Percentiles rank a stretch among this genome's conserved stretches.
Evolutionary conservation across 495 filamentous ascomycete species (phyloP).

Genomic region (Hamigera avellanea): DNA sequence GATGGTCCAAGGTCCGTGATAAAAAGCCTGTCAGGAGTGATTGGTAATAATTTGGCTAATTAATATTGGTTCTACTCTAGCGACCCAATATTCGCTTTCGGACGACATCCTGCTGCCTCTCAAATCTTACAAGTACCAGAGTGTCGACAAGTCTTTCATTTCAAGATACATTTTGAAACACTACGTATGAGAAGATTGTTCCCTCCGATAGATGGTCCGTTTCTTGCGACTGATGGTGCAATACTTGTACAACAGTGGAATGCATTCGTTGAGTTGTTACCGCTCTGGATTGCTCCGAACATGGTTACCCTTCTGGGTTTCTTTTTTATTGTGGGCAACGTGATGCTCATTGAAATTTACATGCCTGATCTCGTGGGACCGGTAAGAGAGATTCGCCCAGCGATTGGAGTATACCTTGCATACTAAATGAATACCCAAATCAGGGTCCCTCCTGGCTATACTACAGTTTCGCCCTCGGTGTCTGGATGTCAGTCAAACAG

Average conservation of each 20-base stretch:
- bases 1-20: slow-evolving; percentile 31
- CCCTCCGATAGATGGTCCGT: background rate
- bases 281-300: slow-evolving; percentile 93
- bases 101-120: slow-evolving; percentile 69
- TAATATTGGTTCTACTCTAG: slow-evolving; percentile 9
- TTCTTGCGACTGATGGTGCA: background rate
- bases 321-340: slow-evolving; percentile 82
- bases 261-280: slow-evolving; percentile 83
- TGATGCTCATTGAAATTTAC: slow-evolving; percentile 64
- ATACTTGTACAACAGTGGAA: slow-evolving; percentile 61
- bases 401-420: slow-evolving; percentile 2
- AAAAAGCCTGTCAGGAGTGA: background rate
- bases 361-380: slow-evolving; percentile 91
- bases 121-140: slow-evolving; percentile 91
- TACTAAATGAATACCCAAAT: slow-evolving; percentile 11
- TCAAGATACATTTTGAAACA: slow-evolving; percentile 88
- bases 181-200: slow-evolving; percentile 57
- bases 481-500: slow-evolving; percentile 63
- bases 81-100: slow-evolving; percentile 50
- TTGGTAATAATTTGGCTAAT: background rate
- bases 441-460: slow-evolving; percentile 86
- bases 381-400: slow-evolving; percentile 35
- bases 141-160: slow-evolving; percentile 91
- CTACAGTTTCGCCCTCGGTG: slow-evolving; percentile 83
- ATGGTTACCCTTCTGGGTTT: slow-evolving; percentile 95